Percentiles rank a stretch among this genome's conserved stretches.
phyloP scores from a whole-genome alignment of 164 flowering plant species.

The Hamamelis virginiana region DNA sequence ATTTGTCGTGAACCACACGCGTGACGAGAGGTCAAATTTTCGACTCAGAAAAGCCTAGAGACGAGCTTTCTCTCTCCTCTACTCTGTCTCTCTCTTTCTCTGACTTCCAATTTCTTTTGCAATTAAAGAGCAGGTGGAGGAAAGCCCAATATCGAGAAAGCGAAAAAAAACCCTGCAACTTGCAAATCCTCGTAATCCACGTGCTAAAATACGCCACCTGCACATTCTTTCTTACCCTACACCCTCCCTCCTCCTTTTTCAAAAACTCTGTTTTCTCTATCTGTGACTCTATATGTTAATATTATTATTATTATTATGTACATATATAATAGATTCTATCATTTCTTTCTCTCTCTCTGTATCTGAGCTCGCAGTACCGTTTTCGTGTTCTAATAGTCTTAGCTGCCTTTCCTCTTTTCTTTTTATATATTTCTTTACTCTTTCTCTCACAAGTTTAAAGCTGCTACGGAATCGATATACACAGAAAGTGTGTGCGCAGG shows the following conservation, averaged over 20 bases:
- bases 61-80: neutral
- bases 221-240: constrained; percentile 10
- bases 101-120: too few relatives aligned
- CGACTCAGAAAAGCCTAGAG: constrained; percentile 2
- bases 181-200: constrained; percentile 29
- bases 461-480: constrained; percentile 47
- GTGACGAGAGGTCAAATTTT: constrained; percentile 35
- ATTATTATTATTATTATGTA: too few relatives aligned
- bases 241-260: neutral
- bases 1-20: constrained; percentile 39
- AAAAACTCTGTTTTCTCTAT: too few relatives aligned
- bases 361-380: constrained; percentile 10
- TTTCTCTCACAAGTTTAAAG: constrained; percentile 40
- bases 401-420: constrained; percentile 27
- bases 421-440: neutral
- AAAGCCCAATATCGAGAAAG: neutral
- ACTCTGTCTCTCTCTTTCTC: neutral
- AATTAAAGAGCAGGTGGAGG: neutral
- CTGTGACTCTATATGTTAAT: constrained; percentile 4
- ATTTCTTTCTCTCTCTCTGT: constrained; percentile 2
- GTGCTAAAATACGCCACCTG: constrained; percentile 43
- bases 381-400: constrained; percentile 47
- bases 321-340: neutral
- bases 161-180: constrained; percentile 2
- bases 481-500: constrained; percentile 38